Evolutionary conservation across 1,139 yeast genomes (phyloP).

Genomic region (Citeromyces hawaiiensis): DNA sequence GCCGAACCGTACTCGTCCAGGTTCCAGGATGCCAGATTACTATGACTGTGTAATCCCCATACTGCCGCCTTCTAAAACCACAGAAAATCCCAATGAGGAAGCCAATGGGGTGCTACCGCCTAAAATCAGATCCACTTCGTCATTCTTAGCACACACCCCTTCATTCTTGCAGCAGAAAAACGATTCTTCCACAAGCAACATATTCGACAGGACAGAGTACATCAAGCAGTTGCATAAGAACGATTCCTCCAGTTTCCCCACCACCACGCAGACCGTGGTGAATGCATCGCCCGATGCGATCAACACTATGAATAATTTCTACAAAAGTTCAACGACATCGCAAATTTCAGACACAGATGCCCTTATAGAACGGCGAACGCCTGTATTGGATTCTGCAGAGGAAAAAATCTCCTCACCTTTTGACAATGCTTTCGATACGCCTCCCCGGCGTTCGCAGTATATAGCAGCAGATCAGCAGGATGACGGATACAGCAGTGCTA

Average conservation of each 20-base stretch:
- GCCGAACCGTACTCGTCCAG: neutral
- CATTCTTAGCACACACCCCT: slow-evolving; percentile 1
- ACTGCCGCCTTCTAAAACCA: slow-evolving; percentile 11
- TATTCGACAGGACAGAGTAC: slow-evolving; percentile 7
- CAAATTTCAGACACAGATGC: slow-evolving; percentile 5
- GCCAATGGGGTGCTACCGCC: slow-evolving; percentile 11
- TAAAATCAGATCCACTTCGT: slow-evolving; percentile 6
- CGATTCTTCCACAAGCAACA: neutral
- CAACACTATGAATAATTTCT: slow-evolving; percentile 12
- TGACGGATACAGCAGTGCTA: neutral
- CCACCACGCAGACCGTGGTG: slow-evolving; percentile 10
- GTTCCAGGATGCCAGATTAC: slow-evolving; percentile 10
- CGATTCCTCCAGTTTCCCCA: slow-evolving; percentile 15
- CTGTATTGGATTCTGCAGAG: slow-evolving; percentile 2
- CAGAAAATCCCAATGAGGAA: slow-evolving; percentile 11
- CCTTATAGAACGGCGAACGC: slow-evolving; percentile 8
- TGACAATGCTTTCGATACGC: neutral
- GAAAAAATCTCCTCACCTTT: neutral
- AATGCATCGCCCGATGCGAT: slow-evolving; percentile 13
- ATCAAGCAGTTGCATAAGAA: slow-evolving; percentile 12
- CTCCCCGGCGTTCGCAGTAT: neutral
- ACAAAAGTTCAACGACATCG: slow-evolving; percentile 1
- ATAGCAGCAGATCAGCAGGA: neutral
- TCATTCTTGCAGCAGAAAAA: neutral
- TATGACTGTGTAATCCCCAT: slow-evolving; percentile 18